Evolutionary conservation across 768 basidiomycete genomes (phyloP), one percentile per base, ranked within the genome.

Genomic region (Cytidiella melzeri): DNA sequence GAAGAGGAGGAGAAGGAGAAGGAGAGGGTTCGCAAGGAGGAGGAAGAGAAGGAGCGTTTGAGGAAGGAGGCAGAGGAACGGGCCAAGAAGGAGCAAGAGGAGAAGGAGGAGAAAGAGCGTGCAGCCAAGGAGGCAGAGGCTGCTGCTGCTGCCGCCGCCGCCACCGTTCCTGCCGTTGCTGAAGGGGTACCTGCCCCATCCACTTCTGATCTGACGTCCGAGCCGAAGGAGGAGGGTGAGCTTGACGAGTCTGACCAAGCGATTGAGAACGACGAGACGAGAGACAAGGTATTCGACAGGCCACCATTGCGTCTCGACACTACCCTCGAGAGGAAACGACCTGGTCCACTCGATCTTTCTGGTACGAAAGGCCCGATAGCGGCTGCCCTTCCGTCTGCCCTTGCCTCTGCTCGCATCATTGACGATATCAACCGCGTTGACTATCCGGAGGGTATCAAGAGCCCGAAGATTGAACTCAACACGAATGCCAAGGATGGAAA

Each of bases 391-490:
- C 79, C 77, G 15, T 85, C 83, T 43, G 81, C 84, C 0, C 71
- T 97, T 38, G 80, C 83, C 12, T 84, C 89, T 9, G 95, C 95
- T 30, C 80, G 84, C 45, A 79, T 82, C 54, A 95, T 99, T 55
- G 83, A 87, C 43, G 86, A 95, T 65, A 77, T 98, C 41, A 73
- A 74, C 27, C 70, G 77, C 41, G 75, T 97, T 38, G 68, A 77
- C 20, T 97, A 97, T 63, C 92, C 94, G 5, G 84, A 84, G 48
- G 83, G 86, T 41, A 79, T 92, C 64, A 75, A 74, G 63, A 88
- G 92, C 48, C 95, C 95, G 2, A 79, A 77, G 55, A 69, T 84
- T 5, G 92, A 91, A 57, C 84, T 98, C 56, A 97, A 96, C 67
- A 71, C 78, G 47, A 79, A 84, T 53, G 86, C 84, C 5, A 80